phyloP scores from a whole-genome alignment of 1,139 yeast genomes.

The Kluyveromyces sp. region DNA sequence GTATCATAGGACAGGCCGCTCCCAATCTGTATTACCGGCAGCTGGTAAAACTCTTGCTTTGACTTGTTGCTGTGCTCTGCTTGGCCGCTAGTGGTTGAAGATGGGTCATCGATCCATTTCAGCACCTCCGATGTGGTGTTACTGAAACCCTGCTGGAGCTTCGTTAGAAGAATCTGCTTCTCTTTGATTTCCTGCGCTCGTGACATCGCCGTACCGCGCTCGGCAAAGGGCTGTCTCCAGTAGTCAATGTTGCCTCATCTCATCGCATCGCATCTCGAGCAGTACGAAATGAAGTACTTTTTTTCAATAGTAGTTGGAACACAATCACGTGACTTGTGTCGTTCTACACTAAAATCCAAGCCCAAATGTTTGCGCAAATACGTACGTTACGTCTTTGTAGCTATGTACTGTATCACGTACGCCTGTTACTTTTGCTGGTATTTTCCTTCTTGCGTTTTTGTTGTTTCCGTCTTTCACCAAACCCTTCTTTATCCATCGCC shows the following conservation, averaged over 20 bases:
- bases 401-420: background rate
- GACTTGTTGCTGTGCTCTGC: slow-evolving; percentile 19
- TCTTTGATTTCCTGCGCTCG: slow-evolving; percentile 36
- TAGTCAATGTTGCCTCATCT: background rate
- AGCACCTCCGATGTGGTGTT: slow-evolving; percentile 23
- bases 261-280: background rate
- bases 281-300: background rate
- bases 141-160: slow-evolving; percentile 28
- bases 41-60: slow-evolving; percentile 23
- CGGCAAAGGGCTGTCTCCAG: background rate
- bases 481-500: slow-evolving; percentile 88
- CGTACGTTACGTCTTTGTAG: background rate
- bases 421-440: slow-evolving; percentile 21
- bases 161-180: slow-evolving; percentile 33
- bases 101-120: slow-evolving; percentile 20
- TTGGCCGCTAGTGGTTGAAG: slow-evolving; percentile 10
- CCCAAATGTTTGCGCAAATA: too few species aligned
- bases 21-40: slow-evolving; percentile 33
- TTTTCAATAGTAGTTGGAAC: too few species aligned
- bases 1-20: slow-evolving; percentile 24
- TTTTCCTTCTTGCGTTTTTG: slow-evolving; percentile 42
- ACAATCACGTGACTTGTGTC: too few species aligned
- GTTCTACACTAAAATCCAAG: too few species aligned
- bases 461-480: slow-evolving; percentile 65
- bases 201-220: slow-evolving; percentile 19